A percentile compares a stretch with the other conserved stretches of the same genome.
Conservation (phyloP, 2,329 filamentous ascomycete genomes). For the Sclerotinia borealis region DNA sequence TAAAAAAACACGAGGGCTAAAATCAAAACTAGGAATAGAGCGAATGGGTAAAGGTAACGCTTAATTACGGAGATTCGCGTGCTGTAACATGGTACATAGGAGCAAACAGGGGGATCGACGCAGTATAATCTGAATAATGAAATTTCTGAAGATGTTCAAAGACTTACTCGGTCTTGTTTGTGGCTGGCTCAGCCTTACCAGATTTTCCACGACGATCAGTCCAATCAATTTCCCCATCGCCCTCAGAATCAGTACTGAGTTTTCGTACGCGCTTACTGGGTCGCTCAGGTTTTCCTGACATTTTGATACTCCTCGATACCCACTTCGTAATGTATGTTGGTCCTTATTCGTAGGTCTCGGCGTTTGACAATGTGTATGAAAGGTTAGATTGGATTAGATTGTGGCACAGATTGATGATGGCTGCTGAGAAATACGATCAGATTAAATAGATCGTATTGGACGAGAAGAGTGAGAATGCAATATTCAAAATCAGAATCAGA, state of each 20-base stretch:
- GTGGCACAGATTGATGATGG: constrained; percentile 1
- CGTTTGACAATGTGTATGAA: not conserved
- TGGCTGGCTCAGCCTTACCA: constrained; percentile 22
- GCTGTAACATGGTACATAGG: not conserved
- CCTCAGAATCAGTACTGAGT: constrained; percentile 31
- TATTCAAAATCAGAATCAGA: not conserved
- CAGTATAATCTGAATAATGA: constrained; percentile 1
- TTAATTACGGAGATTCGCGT: constrained; percentile 10
- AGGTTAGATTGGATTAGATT: not conserved
- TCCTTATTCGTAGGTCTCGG: not conserved
- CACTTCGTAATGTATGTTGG: constrained; percentile 1
- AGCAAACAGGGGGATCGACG: constrained; percentile 4
- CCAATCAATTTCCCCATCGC: constrained; percentile 23
- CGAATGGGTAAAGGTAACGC: not conserved
- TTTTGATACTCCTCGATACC: constrained; percentile 10
- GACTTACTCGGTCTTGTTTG: constrained; percentile 22
- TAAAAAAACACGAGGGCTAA: constrained; percentile 4
- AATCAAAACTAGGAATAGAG: constrained; percentile 6
- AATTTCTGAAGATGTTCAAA: not conserved
- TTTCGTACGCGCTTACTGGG: constrained; percentile 26
- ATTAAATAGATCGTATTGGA: not conserved
- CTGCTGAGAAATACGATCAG: not conserved
- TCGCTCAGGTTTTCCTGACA: constrained; percentile 24
- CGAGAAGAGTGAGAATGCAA: not conserved
- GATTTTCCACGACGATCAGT: constrained; percentile 15